Percentiles rank a stretch among this genome's conserved stretches.
These are phyloP conservation scores for Meira nashicola DNA, from an alignment of 1,284 basidiomycete species.

Conservation along the genomic window DNA sequence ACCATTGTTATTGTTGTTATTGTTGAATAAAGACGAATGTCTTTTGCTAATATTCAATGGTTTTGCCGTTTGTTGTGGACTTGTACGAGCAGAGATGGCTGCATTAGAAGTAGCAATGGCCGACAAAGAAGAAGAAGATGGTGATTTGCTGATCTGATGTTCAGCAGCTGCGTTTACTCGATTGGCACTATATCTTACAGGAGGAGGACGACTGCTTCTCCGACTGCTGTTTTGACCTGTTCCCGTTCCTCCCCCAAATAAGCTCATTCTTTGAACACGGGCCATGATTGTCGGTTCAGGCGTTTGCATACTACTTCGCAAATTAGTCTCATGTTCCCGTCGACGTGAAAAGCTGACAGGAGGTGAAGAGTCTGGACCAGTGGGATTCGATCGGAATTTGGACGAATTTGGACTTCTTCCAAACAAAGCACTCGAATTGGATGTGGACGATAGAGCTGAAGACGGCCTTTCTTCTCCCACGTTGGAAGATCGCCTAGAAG, in stretches of 20 bases:
- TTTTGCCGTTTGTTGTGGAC: background rate
- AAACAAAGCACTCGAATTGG: background rate
- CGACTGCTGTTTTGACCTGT: constrained; percentile 13
- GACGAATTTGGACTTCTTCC: background rate
- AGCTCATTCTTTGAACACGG: constrained; percentile 33
- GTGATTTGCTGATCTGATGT: background rate
- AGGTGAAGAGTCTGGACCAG: background rate
- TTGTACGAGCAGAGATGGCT: background rate
- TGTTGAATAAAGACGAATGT: background rate
- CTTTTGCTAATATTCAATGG: constrained; percentile 12
- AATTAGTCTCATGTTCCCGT: constrained; percentile 15
- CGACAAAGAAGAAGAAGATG: background rate
- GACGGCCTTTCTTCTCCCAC: background rate
- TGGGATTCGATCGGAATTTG: too few species aligned
- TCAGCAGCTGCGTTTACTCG: background rate
- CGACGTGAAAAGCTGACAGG: background rate
- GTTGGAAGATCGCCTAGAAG: background rate
- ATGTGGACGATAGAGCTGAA: background rate
- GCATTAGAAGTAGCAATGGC: background rate
- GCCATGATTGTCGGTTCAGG: constrained; percentile 44
- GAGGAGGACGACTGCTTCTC: constrained; percentile 40
- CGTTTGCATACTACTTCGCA: constrained; percentile 41
- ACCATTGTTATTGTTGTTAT: constrained; percentile 12
- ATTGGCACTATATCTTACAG: constrained; percentile 20
- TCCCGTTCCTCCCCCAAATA: constrained; percentile 33